These are phyloP conservation scores for Aspergillus calidoustus DNA, from an alignment of 2,329 filamentous ascomycete genomes.

Conservation along the genomic window DNA sequence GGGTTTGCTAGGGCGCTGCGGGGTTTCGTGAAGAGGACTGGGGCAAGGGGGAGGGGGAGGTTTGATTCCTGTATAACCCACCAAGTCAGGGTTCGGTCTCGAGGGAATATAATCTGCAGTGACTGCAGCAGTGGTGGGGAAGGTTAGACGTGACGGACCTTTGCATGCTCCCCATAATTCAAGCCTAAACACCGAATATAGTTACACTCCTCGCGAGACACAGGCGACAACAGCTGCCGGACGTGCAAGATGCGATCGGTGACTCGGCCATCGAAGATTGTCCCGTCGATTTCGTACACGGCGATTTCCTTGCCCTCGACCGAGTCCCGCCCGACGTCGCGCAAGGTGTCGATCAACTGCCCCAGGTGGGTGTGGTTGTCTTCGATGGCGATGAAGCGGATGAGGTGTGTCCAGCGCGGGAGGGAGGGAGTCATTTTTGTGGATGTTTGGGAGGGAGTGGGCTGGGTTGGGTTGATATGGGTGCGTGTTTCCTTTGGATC, in stretches of 20 bases:
- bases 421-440: conserved; percentile 13
- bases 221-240: conserved; percentile 15
- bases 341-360: conserved; percentile 33
- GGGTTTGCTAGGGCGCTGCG: conserved; percentile 32
- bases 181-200: conserved; percentile 11
- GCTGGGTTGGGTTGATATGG: neutral
- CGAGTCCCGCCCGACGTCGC: conserved; percentile 33
- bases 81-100: too few species aligned
- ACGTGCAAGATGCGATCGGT: conserved; percentile 32
- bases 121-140: neutral
- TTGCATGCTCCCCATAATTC: conserved; percentile 12
- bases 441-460: neutral
- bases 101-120: too few species aligned
- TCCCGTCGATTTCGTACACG: conserved; percentile 32
- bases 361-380: conserved; percentile 36
- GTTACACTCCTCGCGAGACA: neutral
- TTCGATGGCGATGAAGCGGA: conserved; percentile 38
- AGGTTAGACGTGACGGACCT: neutral
- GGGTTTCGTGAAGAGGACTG: conserved; percentile 2
- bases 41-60: neutral
- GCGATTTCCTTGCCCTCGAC: conserved; percentile 27
- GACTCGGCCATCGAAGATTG: conserved; percentile 34
- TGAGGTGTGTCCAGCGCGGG: conserved; percentile 34
- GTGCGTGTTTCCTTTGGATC: neutral
- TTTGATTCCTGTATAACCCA: conserved; percentile 2